A percentile compares a stretch with the other conserved stretches of the same genome.
phyloP scores from a whole-genome alignment of 2,329 filamentous ascomycete genomes.

The Hypoxylon sp. region DNA sequence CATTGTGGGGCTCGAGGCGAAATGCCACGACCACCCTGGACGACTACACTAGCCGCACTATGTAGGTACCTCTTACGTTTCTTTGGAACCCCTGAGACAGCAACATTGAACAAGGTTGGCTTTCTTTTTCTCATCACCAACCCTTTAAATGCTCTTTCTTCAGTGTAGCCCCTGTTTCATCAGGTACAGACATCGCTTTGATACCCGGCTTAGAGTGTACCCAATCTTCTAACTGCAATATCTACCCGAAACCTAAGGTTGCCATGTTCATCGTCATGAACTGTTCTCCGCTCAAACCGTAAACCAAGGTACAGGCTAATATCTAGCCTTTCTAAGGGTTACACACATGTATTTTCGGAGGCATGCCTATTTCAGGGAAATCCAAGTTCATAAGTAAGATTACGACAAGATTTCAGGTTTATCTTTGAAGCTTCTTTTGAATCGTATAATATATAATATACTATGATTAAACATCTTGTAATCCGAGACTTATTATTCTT shows the following conservation, averaged over 20 bases:
- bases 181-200: constrained; percentile 1
- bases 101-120: no score
- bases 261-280: constrained; percentile 4
- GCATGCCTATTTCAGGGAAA: background rate
- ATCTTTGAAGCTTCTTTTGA: no score
- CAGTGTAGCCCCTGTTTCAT: constrained; percentile 23
- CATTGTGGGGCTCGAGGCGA: constrained; percentile 19
- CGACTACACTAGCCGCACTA: constrained; percentile 16
- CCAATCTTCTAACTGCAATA: constrained; percentile 12
- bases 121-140: background rate
- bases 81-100: constrained; percentile 12
- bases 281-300: background rate
- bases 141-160: constrained; percentile 4
- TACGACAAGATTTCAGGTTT: background rate
- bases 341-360: background rate
- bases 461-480: no score
- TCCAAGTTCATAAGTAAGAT: no score
- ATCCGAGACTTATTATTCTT: no score
- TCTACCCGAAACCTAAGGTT: constrained; percentile 3
- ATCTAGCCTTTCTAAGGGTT: background rate
- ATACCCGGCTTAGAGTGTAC: no score
- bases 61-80: constrained; percentile 12
- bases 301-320: background rate
- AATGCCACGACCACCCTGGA: constrained; percentile 35
- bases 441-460: no score